Percentiles rank a stretch among this genome's conserved stretches.
These are phyloP conservation scores for Cladosporium sp. DNA, from an alignment of 2,329 filamentous ascomycete species.

Conservation along the genomic window DNA sequence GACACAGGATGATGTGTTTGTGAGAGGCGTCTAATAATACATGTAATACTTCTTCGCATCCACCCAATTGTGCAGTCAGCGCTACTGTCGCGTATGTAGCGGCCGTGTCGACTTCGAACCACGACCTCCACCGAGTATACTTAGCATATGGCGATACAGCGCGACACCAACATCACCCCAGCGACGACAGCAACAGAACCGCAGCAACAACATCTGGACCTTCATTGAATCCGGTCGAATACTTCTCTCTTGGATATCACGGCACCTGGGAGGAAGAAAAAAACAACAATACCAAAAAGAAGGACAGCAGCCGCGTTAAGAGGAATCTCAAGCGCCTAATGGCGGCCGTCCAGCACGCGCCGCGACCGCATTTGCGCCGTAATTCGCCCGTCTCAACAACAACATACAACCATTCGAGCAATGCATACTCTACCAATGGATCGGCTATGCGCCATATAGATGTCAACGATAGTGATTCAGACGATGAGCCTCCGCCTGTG, in stretches of 20 bases:
- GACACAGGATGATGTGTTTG: neutral
- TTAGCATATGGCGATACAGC: constrained; percentile 27
- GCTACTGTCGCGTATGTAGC: constrained; percentile 24
- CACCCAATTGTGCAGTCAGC: constrained; percentile 9
- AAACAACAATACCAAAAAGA: constrained; percentile 11
- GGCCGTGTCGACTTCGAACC: constrained; percentile 24
- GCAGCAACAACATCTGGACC: constrained; percentile 8
- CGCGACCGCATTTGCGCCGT: constrained; percentile 34
- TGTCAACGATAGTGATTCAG: constrained; percentile 75
- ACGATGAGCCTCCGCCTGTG: constrained; percentile 83
- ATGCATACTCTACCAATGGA: constrained; percentile 42
- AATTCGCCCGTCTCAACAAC: constrained; percentile 43
- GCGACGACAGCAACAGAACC: constrained; percentile 8
- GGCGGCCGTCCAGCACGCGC: constrained; percentile 31
- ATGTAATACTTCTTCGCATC: constrained; percentile 4
- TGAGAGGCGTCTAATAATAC: no score
- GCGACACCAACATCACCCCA: constrained; percentile 18
- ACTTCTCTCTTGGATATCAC: constrained; percentile 9
- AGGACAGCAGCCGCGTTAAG: constrained; percentile 18
- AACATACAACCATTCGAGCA: constrained; percentile 36
- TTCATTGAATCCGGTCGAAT: constrained; percentile 2
- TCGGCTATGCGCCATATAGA: constrained; percentile 46
- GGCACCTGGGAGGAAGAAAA: neutral
- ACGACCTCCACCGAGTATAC: constrained; percentile 25
- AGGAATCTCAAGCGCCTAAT: constrained; percentile 27